Conservation (phyloP, 2,329 filamentous ascomycete species). For the Camillea tinctor region DNA sequence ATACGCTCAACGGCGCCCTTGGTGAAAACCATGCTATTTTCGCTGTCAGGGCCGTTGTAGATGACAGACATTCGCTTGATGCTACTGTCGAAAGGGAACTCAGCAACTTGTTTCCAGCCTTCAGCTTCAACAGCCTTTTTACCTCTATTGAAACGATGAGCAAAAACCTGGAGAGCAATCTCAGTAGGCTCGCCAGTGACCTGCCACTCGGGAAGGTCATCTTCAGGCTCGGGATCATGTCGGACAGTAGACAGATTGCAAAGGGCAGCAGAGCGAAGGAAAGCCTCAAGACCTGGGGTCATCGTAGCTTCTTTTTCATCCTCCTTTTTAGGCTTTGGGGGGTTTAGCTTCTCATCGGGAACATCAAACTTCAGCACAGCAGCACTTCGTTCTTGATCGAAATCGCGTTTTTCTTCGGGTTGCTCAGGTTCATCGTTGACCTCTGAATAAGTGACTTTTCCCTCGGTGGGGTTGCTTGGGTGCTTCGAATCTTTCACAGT, state of each 20-base stretch:
- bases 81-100: constrained; percentile 76
- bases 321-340: constrained; percentile 34
- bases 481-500: constrained; percentile 61
- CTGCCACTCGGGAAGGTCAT: constrained; percentile 59
- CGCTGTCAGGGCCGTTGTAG: constrained; percentile 51
- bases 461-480: constrained; percentile 60
- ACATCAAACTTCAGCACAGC: constrained; percentile 62
- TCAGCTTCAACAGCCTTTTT: constrained; percentile 51
- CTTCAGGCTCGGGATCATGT: constrained; percentile 51
- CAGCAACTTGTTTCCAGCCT: constrained; percentile 64
- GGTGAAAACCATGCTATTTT: constrained; percentile 55
- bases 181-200: constrained; percentile 72
- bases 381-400: constrained; percentile 58
- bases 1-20: constrained; percentile 64
- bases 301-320: constrained; percentile 39
- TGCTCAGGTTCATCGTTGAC: constrained; percentile 35
- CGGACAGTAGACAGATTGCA: constrained; percentile 65
- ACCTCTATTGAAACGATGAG: constrained; percentile 63
- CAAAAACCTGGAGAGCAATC: constrained; percentile 73
- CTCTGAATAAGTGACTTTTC: constrained; percentile 48
- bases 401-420: constrained; percentile 50
- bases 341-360: constrained; percentile 53
- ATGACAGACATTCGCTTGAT: constrained; percentile 81
- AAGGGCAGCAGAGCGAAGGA: constrained; percentile 57
- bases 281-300: constrained; percentile 49